Base-by-base conservation (phyloP, 208 protist genomes). In the Trypanosoma theileri region DNA sequence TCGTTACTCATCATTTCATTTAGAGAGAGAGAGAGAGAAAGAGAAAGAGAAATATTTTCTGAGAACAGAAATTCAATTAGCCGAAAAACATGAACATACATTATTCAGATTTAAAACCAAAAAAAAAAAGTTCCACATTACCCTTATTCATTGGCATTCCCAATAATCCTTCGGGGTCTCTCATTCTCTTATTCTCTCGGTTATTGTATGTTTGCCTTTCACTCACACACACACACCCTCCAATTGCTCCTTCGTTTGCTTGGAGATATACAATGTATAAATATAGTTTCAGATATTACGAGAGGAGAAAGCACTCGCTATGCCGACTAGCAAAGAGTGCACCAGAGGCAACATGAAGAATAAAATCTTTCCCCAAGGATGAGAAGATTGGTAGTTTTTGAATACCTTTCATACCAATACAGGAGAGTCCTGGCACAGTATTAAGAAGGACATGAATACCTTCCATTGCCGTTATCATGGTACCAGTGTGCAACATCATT, bases 391-490 rank as follows among this genome's bases (percentile, higher is more conserved):
- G 89, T 8, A 85, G n/a, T 4, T 46, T 79, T 70, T 93, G 85
- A 24, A 95, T 56, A 0, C 65, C 73, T 61, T 79, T 84, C 89
- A 95, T 95, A 16, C 89, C 89, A 4, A 84, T 51, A 19, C 76
- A 85, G 0, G 82, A 70, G 8, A 92, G 56, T 12, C 79, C 81
- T 0, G 89, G 89, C 1, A 67, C 69, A 19, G 65, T 72, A 48
- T 81, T 74, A 12, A 83, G 79, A 16, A 89, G 24, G 19, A 72
- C 75, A 75, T 93, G 88, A 70, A 94, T 86, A 19, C 64, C 52
- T 69, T 96, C 88, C 87, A 94, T 93, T 41, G 80, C 76, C 0
- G 80, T 62, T 57, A 94, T 89, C 78, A 96, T 89, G 46, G 79
- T 82, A 16, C 80, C 79, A 9, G 83, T 89, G 79, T 94, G 85